phyloP scores from a whole-genome alignment of 129 eudicot species.

The Silybum marianum region DNA sequence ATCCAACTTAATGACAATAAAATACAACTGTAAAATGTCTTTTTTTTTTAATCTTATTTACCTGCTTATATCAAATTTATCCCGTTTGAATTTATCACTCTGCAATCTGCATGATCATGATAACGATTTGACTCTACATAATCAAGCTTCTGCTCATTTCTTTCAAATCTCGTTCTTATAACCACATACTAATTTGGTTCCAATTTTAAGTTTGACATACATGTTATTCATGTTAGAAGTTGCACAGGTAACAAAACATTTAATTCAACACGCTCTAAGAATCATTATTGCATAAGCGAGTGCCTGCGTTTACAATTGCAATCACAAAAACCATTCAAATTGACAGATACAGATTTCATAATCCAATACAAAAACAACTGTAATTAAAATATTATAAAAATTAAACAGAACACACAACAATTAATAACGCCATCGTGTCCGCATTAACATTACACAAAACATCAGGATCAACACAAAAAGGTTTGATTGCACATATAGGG shows the following conservation, averaged over 20 bases:
- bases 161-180: not conserved
- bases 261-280: not conserved
- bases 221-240: not conserved
- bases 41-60: not conserved
- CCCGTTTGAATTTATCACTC: not conserved
- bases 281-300: not conserved
- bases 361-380: not conserved
- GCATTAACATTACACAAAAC: conserved; percentile 13
- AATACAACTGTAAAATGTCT: not conserved
- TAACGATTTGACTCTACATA: not conserved
- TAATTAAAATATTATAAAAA: not conserved
- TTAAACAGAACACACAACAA: not conserved
- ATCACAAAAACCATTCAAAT: conserved; percentile 6
- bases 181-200: not conserved
- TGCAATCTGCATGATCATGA: not conserved
- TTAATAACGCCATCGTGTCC: not conserved
- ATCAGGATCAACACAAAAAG: not conserved
- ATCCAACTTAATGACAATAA: not conserved
- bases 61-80: not conserved
- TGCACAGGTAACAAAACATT: not conserved
- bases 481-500: not conserved
- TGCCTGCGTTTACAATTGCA: not conserved
- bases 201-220: not conserved
- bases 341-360: not conserved
- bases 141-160: not conserved